phyloP scores from a whole-genome alignment of 306 rosid genomes.

The Cucurbita maxima region DNA sequence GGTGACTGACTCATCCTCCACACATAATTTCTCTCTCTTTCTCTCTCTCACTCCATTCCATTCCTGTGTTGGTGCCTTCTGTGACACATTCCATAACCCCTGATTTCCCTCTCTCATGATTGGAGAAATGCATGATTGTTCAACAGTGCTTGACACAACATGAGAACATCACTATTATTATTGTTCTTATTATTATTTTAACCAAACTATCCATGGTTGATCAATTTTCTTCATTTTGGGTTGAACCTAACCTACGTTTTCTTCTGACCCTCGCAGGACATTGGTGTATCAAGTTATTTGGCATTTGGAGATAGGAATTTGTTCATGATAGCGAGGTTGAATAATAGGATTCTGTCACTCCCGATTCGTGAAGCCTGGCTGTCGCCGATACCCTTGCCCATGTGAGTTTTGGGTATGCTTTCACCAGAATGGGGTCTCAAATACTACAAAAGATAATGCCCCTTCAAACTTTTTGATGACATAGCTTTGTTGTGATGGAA shows the following conservation, averaged over 20 bases:
- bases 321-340: background rate
- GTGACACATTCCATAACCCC: conserved; percentile 1
- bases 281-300: background rate
- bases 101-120: background rate
- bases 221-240: background rate
- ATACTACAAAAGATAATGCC: background rate
- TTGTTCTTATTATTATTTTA: background rate
- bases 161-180: background rate
- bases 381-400: background rate
- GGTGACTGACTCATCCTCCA: conserved; percentile 50
- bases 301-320: background rate
- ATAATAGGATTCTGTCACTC: background rate
- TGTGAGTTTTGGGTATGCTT: conserved; percentile 1
- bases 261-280: background rate
- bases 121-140: conserved; percentile 1
- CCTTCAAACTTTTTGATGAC: background rate
- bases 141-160: background rate
- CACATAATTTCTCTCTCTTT: conserved; percentile 21
- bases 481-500: background rate
- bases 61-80: background rate
- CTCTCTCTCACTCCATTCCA: background rate
- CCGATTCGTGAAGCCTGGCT: background rate
- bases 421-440: conserved; percentile 4
- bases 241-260: background rate
- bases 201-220: background rate